Percentiles rank a stretch among this genome's conserved stretches.
Conservation (phyloP, 176 grass and related monocot genomes). For the Carex myosuroides region DNA sequence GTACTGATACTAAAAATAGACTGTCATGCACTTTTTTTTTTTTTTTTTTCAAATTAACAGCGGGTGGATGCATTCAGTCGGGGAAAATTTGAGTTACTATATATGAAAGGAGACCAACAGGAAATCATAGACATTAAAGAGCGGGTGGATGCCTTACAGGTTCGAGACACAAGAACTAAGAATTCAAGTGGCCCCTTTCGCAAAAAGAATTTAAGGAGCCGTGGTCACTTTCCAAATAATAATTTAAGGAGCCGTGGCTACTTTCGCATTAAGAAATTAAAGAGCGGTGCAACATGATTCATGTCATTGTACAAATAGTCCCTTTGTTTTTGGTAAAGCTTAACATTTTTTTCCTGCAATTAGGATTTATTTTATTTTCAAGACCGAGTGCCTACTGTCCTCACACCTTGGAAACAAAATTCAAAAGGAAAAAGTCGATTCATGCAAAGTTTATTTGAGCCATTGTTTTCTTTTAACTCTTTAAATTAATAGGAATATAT, state of each 20-base stretch:
- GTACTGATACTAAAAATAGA: not conserved
- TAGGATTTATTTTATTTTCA: not conserved
- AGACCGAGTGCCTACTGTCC: no score
- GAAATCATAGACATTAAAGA: slow-evolving; percentile 23
- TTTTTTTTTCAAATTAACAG: slow-evolving; percentile 31
- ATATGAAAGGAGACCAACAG: slow-evolving; percentile 39
- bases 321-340: not conserved
- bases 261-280: slow-evolving; percentile 24
- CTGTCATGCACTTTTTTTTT: slow-evolving; percentile 9
- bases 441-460: no score
- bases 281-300: slow-evolving; percentile 49
- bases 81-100: slow-evolving; percentile 56
- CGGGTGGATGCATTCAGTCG: slow-evolving; percentile 51
- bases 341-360: not conserved
- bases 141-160: no score
- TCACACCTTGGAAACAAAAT: no score
- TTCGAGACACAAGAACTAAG: slow-evolving; percentile 12
- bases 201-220: slow-evolving; percentile 79
- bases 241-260: slow-evolving; percentile 53
- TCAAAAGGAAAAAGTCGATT: no score
- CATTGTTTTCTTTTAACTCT: no score
- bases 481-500: no score
- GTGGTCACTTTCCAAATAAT: slow-evolving; percentile 44
- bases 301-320: not conserved
- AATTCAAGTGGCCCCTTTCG: slow-evolving; percentile 27